phyloP scores from a whole-genome alignment of 2,329 filamentous ascomycete genomes.

The Ascochyta clinopodiicola region DNA sequence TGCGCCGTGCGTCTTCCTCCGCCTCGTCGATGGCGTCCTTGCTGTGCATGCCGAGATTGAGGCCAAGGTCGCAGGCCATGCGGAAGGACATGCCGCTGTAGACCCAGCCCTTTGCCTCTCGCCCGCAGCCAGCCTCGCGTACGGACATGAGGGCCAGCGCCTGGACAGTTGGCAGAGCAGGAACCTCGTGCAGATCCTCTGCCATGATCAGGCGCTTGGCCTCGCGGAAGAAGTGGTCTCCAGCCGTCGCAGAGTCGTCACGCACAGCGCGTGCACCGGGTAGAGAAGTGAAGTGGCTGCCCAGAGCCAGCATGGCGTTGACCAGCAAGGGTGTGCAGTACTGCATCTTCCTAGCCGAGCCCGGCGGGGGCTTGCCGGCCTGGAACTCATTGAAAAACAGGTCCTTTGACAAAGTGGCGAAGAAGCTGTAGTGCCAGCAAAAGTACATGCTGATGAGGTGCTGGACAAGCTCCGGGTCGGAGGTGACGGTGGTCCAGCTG shows the following conservation, averaged over 20 bases:
- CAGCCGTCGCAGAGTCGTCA: conserved; percentile 82
- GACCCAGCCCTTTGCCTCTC: conserved; percentile 96
- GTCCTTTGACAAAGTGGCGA: conserved; percentile 85
- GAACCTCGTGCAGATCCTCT: conserved; percentile 91
- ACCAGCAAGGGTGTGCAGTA: conserved; percentile 92
- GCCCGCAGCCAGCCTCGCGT: conserved; percentile 89
- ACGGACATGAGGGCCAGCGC: conserved; percentile 96
- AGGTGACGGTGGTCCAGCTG: conserved; percentile 87
- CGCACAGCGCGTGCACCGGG: conserved; percentile 73
- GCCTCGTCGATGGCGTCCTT: conserved; percentile 70
- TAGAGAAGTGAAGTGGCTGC: conserved; percentile 88
- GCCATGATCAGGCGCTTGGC: conserved; percentile 88
- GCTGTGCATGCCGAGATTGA: conserved; percentile 76
- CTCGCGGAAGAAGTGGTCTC: conserved; percentile 95
- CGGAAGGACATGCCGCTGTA: conserved; percentile 98
- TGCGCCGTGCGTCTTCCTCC: conserved; percentile 85
- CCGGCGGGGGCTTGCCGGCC: conserved; percentile 66
- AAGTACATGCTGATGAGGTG: conserved; percentile 98
- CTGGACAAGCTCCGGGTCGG: conserved; percentile 77
- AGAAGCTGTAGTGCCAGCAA: conserved; percentile 96
- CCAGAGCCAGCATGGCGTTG: conserved; percentile 90
- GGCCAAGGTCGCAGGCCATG: conserved; percentile 92
- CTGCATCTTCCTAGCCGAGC: conserved; percentile 61
- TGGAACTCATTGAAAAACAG: conserved; percentile 88
- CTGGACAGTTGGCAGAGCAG: conserved; percentile 87